A percentile compares a stretch with the other conserved stretches of the same genome.
Conservation (phyloP, 2,329 filamentous ascomycete species). For the Arthrobotrys pseudoclavata region DNA sequence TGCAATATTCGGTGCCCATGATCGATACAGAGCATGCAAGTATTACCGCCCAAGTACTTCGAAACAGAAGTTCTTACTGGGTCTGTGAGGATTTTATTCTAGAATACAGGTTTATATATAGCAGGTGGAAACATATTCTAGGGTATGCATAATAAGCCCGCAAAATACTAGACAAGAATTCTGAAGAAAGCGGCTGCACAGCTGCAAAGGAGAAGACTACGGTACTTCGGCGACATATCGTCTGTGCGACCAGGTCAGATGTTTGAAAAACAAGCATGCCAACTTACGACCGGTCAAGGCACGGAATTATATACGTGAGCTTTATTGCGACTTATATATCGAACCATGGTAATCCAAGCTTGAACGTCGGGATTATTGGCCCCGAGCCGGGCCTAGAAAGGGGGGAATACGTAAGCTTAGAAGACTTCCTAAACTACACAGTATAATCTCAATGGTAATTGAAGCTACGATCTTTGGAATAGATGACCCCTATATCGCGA, state of each 20-base stretch:
- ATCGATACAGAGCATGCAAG: too few relatives aligned
- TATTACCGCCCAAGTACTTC: too few relatives aligned
- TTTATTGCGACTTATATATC: slow-evolving; percentile 2
- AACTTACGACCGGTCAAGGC: neutral
- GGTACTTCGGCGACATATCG: neutral
- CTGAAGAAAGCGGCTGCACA: too few relatives aligned
- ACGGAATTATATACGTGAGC: neutral
- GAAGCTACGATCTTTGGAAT: too few relatives aligned
- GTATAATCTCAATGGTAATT: neutral
- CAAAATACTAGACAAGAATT: too few relatives aligned
- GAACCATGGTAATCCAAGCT: slow-evolving; percentile 28
- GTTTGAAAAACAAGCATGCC: neutral
- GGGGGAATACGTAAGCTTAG: neutral
- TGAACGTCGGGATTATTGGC: neutral
- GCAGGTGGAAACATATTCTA: too few relatives aligned
- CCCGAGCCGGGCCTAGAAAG: neutral
- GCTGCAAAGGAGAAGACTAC: neutral
- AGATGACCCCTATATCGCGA: neutral
- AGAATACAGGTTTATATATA: too few relatives aligned
- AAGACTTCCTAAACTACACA: neutral
- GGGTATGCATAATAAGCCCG: too few relatives aligned
- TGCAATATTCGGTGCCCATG: too few relatives aligned
- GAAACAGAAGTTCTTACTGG: too few relatives aligned
- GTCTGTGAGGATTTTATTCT: too few relatives aligned
- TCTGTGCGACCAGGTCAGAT: neutral